Evolutionary conservation across 1,284 basidiomycete genomes (phyloP).

Genomic region (Trichosporon sp.): DNA sequence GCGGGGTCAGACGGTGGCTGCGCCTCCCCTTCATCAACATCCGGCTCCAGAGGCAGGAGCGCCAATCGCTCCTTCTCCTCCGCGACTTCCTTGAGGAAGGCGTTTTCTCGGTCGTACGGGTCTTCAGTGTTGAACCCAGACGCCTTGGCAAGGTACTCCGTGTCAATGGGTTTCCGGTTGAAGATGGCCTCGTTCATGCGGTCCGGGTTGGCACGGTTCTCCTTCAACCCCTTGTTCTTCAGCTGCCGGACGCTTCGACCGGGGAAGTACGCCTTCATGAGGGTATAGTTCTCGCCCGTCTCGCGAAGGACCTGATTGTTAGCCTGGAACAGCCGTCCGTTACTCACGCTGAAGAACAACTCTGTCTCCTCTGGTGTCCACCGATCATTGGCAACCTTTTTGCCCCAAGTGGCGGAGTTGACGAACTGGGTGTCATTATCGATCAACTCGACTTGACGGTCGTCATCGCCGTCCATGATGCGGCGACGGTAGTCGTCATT

Average conservation of each 20-base stretch:
- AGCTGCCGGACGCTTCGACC: constrained; percentile 33
- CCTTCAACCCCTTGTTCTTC: constrained; percentile 32
- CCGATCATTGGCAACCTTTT: constrained; percentile 22
- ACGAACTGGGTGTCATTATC: constrained; percentile 35
- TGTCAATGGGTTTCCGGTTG: constrained; percentile 33
- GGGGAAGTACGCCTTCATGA: constrained; percentile 43
- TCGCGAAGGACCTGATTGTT: constrained; percentile 33
- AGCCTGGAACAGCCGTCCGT: background rate
- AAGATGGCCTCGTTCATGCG: constrained; percentile 36
- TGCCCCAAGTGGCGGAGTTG: constrained; percentile 29
- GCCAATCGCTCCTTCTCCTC: constrained; percentile 23
- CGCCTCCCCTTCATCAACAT: constrained; percentile 2
- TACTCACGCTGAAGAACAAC: constrained; percentile 33
- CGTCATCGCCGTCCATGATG: constrained; percentile 23
- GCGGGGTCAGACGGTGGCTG: background rate
- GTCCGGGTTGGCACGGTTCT: constrained; percentile 34
- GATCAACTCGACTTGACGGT: constrained; percentile 26
- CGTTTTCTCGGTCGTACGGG: constrained; percentile 27
- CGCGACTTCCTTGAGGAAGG: constrained; percentile 30
- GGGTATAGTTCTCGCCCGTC: constrained; percentile 40
- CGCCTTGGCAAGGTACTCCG: constrained; percentile 32
- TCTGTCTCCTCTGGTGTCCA: constrained; percentile 35
- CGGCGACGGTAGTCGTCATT: constrained; percentile 23
- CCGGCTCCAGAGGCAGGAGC: background rate
- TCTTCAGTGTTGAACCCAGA: constrained; percentile 27